These are phyloP conservation scores for Pestalotiopsis sp. DNA, from an alignment of 2,329 filamentous ascomycete species.

Conservation along the genomic window DNA sequence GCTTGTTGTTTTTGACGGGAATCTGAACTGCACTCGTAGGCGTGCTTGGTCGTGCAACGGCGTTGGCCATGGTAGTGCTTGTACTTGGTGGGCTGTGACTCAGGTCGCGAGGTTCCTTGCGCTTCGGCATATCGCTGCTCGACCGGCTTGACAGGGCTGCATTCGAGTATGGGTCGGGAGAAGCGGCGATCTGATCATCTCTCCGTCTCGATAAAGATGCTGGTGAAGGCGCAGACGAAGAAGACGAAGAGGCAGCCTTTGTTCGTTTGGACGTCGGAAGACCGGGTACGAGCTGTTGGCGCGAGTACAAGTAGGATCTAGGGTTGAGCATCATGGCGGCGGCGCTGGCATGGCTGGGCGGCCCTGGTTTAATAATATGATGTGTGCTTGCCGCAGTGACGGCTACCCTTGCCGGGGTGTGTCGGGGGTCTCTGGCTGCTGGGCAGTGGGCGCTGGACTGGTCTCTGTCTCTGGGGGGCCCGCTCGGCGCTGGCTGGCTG, in stretches of 20 bases:
- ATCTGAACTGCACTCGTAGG: conserved; percentile 59
- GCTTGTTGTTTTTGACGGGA: conserved; percentile 44
- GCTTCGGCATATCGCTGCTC: conserved; percentile 25
- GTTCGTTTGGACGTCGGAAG: neutral
- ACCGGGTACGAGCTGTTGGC: conserved; percentile 5
- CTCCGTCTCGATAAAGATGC: conserved; percentile 21
- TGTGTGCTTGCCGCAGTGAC: neutral
- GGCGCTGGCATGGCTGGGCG: conserved; percentile 9
- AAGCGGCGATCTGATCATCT: conserved; percentile 13
- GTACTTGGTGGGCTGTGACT: conserved; percentile 26
- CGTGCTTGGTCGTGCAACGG: conserved; percentile 36
- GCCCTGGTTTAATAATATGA: neutral
- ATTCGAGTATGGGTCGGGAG: conserved; percentile 8
- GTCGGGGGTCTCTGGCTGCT: neutral
- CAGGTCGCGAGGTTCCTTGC: conserved; percentile 27
- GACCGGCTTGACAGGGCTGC: conserved; percentile 10
- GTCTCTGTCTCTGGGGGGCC: too few species aligned
- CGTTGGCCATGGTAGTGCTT: conserved; percentile 31
- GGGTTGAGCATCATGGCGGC: conserved; percentile 11
- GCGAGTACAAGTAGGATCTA: conserved; percentile 12
- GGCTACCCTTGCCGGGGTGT: neutral
- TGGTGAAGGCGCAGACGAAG: neutral
- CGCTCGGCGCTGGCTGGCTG: neutral
- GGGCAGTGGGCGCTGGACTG: too few species aligned
- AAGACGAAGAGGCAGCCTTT: neutral